These are phyloP conservation scores for Mercurialis annua DNA, from an alignment of 345 rosid species.

Conservation along the genomic window DNA sequence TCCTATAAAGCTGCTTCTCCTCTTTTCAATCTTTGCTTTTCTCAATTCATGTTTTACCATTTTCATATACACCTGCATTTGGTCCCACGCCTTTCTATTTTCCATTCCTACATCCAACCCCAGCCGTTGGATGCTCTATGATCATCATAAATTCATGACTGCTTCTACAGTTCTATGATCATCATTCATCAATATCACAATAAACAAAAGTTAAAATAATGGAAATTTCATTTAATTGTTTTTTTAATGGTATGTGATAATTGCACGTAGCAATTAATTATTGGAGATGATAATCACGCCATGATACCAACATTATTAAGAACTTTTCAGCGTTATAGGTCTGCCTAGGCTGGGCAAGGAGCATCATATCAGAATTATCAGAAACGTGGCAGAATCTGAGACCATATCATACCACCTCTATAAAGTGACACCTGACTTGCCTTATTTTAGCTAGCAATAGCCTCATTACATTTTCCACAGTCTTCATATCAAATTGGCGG, in stretches of 20 bases:
- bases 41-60: background rate
- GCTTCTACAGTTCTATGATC: too few species aligned
- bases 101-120: slow-evolving; percentile 13
- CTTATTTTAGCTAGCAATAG: background rate
- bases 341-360: background rate
- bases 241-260: too few species aligned
- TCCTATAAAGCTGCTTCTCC: slow-evolving; percentile 32
- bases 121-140: slow-evolving; percentile 31
- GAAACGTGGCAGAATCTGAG: slow-evolving; percentile 18
- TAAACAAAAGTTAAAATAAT: too few species aligned
- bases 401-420: background rate
- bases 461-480: background rate
- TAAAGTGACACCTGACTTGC: slow-evolving; percentile 13
- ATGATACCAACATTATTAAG: background rate
- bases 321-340: slow-evolving; percentile 1
- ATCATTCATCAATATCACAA: too few species aligned
- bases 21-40: background rate
- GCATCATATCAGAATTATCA: background rate
- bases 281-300: background rate
- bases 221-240: too few species aligned
- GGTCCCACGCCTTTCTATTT: background rate
- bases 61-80: background rate
- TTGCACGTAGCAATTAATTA: too few species aligned
- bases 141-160: too few species aligned
- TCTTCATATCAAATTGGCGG: background rate